These are phyloP conservation scores for Hymenoscyphus repandus DNA, from an alignment of 2,329 filamentous ascomycete species.

Conservation along the genomic window DNA sequence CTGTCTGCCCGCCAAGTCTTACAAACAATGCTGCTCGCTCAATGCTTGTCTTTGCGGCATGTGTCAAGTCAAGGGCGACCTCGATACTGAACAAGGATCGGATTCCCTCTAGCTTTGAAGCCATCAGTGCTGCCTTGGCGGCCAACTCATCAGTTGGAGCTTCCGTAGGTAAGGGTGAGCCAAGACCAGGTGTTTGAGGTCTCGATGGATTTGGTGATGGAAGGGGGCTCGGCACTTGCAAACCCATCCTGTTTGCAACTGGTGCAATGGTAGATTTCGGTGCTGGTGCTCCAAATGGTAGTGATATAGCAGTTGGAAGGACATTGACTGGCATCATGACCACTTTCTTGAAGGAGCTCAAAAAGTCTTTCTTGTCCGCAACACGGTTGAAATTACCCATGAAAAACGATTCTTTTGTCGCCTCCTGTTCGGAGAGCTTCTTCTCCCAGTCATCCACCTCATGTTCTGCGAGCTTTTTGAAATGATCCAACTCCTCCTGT, in stretches of 20 bases:
- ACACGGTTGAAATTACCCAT: constrained; percentile 94
- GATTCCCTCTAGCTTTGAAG: constrained; percentile 88
- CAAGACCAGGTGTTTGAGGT: constrained; percentile 44
- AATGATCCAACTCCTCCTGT: constrained; percentile 83
- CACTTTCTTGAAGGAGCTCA: constrained; percentile 96
- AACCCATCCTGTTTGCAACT: constrained; percentile 19
- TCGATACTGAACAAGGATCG: constrained; percentile 95
- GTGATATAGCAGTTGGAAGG: constrained; percentile 60
- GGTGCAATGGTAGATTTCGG: constrained; percentile 30
- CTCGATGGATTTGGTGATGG: constrained; percentile 36
- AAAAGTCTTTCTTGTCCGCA: constrained; percentile 92
- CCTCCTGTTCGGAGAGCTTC: constrained; percentile 85
- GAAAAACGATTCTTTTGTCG: constrained; percentile 84
- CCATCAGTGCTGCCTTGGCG: constrained; percentile 97
- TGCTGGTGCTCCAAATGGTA: constrained; percentile 34
- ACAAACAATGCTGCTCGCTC: constrained; percentile 83
- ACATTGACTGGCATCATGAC: constrained; percentile 98
- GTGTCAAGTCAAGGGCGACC: constrained; percentile 83
- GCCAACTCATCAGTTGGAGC: constrained; percentile 87
- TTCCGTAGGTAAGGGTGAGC: constrained; percentile 48
- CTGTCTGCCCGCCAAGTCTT: constrained; percentile 70
- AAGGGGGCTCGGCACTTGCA: constrained; percentile 25
- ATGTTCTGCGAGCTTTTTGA: constrained; percentile 68
- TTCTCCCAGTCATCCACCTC: constrained; percentile 86
- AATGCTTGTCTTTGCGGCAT: constrained; percentile 80